Conservation (phyloP, 331 rosid species). For the Pyracantha coccinea region DNA sequence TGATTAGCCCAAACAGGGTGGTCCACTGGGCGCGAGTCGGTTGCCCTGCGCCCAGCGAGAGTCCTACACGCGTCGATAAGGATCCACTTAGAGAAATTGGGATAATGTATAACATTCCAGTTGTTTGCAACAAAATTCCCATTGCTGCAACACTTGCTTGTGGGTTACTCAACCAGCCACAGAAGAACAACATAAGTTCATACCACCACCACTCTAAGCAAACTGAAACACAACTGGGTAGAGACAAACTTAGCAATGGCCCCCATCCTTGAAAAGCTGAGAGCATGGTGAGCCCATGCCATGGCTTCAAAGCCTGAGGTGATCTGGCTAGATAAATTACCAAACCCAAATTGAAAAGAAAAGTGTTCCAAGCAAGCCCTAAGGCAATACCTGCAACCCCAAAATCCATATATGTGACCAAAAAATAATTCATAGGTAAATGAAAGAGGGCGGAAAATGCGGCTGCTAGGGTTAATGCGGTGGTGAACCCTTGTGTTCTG, state of each 20-base stretch:
- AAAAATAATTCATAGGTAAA: constrained; percentile 59
- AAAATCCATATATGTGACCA: constrained; percentile 44
- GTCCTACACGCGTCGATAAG: constrained; percentile 77
- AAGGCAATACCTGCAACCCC: constrained; percentile 79
- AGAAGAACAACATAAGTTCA: constrained; percentile 80
- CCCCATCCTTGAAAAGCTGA: constrained; percentile 64
- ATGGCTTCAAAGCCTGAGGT: constrained; percentile 64
- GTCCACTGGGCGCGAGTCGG: constrained; percentile 54
- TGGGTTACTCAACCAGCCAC: constrained; percentile 67
- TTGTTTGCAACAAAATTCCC: constrained; percentile 93
- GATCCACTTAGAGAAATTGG: constrained; percentile 57
- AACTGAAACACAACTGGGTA: constrained; percentile 69
- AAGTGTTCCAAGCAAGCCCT: constrained; percentile 71
- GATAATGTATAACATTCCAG: constrained; percentile 62
- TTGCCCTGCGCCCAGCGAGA: constrained; percentile 71
- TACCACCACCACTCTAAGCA: constrained; percentile 99
- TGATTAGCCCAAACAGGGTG: constrained; percentile 48
- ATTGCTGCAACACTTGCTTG: constrained; percentile 71
- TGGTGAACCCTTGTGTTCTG: constrained; percentile 78
- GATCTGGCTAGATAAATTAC: constrained; percentile 50
- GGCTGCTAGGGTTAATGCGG: constrained; percentile 64
- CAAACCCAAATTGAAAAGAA: constrained; percentile 52
- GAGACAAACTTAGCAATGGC: constrained; percentile 58
- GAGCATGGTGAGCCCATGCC: constrained; percentile 47
- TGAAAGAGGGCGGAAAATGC: constrained; percentile 59